A percentile compares a stretch with the other conserved stretches of the same genome.
Conservation (phyloP, 2,329 filamentous ascomycete genomes). For the Colletotrichum spinosum region DNA sequence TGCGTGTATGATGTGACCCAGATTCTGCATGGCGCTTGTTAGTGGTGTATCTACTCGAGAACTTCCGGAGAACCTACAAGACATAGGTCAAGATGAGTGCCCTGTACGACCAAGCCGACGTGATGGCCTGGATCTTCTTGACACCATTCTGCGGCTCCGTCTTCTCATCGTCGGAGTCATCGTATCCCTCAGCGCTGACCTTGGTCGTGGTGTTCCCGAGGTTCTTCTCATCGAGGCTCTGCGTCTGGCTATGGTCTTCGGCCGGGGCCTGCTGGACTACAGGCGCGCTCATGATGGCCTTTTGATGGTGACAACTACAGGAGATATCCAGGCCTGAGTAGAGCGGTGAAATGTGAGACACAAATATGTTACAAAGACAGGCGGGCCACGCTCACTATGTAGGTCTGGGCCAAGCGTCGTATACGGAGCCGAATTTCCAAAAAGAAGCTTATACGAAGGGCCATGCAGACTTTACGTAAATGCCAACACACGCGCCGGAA, state of each 20-base stretch:
- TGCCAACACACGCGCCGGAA: neutral
- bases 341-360: neutral
- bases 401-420: neutral
- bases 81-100: constrained; percentile 52
- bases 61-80: constrained; percentile 46
- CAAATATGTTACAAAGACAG: neutral
- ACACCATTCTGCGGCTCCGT: constrained; percentile 27
- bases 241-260: constrained; percentile 16
- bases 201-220: constrained; percentile 16
- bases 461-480: constrained; percentile 25
- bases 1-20: constrained; percentile 57
- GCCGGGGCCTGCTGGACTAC: constrained; percentile 10
- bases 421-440: neutral
- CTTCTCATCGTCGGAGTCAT: constrained; percentile 13
- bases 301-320: neutral
- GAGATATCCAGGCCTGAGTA: neutral
- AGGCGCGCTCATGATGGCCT: constrained; percentile 24
- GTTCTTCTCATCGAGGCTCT: constrained; percentile 26
- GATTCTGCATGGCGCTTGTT: constrained; percentile 44
- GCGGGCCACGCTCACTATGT: constrained; percentile 5
- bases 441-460: constrained; percentile 25
- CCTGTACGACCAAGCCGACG: constrained; percentile 51
- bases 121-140: constrained; percentile 42
- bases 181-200: constrained; percentile 10
- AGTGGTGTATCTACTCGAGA: too few relatives aligned